phyloP scores from a whole-genome alignment of 108 stramenopile genomes.

The Stephanodiscus triporus region DNA sequence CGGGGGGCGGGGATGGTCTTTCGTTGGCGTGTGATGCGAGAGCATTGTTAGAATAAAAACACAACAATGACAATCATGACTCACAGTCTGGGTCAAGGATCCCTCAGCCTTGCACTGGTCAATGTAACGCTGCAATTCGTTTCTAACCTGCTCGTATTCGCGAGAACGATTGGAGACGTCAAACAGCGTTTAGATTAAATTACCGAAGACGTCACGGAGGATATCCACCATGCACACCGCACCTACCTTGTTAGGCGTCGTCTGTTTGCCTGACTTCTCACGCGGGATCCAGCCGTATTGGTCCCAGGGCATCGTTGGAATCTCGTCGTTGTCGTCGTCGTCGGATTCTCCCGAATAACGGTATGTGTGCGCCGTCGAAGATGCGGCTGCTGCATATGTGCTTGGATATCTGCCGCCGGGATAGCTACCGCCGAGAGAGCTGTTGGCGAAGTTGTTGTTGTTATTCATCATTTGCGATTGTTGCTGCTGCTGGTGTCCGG shows the following conservation, averaged over 20 bases:
- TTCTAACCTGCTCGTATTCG: conserved; percentile 19
- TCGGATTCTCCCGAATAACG: neutral
- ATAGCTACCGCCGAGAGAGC: too few species aligned
- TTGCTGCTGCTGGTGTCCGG: too few species aligned
- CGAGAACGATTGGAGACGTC: neutral
- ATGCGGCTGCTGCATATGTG: too few species aligned
- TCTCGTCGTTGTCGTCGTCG: conserved; percentile 18
- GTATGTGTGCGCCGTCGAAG: too few species aligned
- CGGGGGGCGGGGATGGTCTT: neutral
- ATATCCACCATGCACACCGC: neutral
- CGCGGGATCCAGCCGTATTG: conserved; percentile 32
- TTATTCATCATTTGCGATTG: too few species aligned
- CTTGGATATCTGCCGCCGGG: too few species aligned
- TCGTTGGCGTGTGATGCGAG: neutral
- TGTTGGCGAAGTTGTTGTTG: too few species aligned
- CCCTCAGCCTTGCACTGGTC: conserved; percentile 42
- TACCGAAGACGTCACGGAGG: neutral
- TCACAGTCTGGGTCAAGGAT: conserved; percentile 29
- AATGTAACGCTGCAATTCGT: conserved; percentile 47
- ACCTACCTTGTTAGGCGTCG: conserved; percentile 36
- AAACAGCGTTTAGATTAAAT: neutral
- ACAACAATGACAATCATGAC: neutral
- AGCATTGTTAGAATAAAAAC: neutral
- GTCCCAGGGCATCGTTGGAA: conserved; percentile 42
- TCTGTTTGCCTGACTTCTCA: conserved; percentile 34